Evolutionary conservation across 306 rosid genomes (phyloP).

Genomic region (Lathyrus sativus): DNA sequence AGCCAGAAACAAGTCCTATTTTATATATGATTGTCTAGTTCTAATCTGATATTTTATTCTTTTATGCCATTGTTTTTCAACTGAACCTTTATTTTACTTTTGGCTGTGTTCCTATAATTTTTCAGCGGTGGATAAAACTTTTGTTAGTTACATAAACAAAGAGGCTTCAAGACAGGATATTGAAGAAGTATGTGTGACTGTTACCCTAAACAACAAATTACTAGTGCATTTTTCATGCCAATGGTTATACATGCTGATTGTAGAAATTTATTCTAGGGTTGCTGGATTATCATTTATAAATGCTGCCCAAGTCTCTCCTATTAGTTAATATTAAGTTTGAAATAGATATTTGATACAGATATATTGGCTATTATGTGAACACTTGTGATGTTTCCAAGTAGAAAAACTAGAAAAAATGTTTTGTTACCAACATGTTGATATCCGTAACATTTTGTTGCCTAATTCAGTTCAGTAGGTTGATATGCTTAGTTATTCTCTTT

Average conservation of each 20-base stretch:
- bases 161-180: slow-evolving; percentile 65
- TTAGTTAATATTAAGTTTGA: slow-evolving; percentile 11
- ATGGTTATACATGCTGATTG: slow-evolving; percentile 24
- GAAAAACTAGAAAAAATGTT: slow-evolving; percentile 7
- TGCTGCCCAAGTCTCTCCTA: slow-evolving; percentile 27
- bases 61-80: background rate
- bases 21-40: slow-evolving; percentile 18
- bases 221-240: slow-evolving; percentile 27
- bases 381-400: slow-evolving; percentile 27
- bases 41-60: slow-evolving; percentile 5
- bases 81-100: slow-evolving; percentile 23
- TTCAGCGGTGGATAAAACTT: slow-evolving; percentile 67
- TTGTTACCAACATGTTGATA: slow-evolving; percentile 2
- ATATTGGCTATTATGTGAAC: slow-evolving; percentile 18
- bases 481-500: slow-evolving; percentile 25
- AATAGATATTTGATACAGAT: slow-evolving; percentile 11
- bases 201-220: slow-evolving; percentile 37
- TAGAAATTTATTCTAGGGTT: slow-evolving; percentile 24
- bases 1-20: no score
- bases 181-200: slow-evolving; percentile 65
- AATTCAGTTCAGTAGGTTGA: slow-evolving; percentile 27
- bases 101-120: slow-evolving; percentile 36
- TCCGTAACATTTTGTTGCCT: slow-evolving; percentile 31
- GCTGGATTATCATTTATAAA: no score
- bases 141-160: slow-evolving; percentile 59